phyloP scores from a whole-genome alignment of 202 grass and related monocot genomes.

The Panicum virgatum region DNA sequence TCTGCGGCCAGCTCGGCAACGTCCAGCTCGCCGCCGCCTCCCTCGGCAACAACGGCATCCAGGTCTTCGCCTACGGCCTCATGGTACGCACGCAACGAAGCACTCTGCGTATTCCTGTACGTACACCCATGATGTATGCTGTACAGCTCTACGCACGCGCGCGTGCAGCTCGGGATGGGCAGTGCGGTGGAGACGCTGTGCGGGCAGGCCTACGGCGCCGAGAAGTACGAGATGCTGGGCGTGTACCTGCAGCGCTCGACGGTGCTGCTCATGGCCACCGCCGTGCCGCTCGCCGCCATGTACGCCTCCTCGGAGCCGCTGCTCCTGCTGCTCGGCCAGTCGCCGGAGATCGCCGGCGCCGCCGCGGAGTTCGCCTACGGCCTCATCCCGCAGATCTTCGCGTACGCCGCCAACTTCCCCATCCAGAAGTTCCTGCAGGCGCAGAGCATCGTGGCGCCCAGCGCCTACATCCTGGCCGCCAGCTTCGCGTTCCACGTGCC shows the following conservation, averaged over 20 bases:
- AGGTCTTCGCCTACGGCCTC: slow-evolving; percentile 91
- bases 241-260: slow-evolving; percentile 80
- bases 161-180: slow-evolving; percentile 74
- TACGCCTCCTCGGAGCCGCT: slow-evolving; percentile 71
- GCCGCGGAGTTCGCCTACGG: slow-evolving; percentile 69
- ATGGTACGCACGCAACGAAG: slow-evolving; percentile 39
- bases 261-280: slow-evolving; percentile 70
- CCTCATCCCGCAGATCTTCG: slow-evolving; percentile 96
- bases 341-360: slow-evolving; percentile 73
- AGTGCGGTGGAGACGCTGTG: slow-evolving; percentile 94
- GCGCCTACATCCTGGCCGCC: slow-evolving; percentile 63
- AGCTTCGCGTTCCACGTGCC: slow-evolving; percentile 62
- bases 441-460: slow-evolving; percentile 87
- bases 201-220: slow-evolving; percentile 81
- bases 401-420: slow-evolving; percentile 83
- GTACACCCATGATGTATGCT: not conserved
- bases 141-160: not conserved
- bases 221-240: slow-evolving; percentile 85
- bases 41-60: slow-evolving; percentile 91
- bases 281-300: slow-evolving; percentile 67
- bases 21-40: slow-evolving; percentile 85
- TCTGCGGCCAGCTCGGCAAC: slow-evolving; percentile 86
- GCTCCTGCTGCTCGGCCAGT: slow-evolving; percentile 70
- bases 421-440: slow-evolving; percentile 88
- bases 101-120: too few relatives aligned